phyloP scores from a whole-genome alignment of 2,329 filamentous ascomycete species.

The Claviceps humidiphila region DNA sequence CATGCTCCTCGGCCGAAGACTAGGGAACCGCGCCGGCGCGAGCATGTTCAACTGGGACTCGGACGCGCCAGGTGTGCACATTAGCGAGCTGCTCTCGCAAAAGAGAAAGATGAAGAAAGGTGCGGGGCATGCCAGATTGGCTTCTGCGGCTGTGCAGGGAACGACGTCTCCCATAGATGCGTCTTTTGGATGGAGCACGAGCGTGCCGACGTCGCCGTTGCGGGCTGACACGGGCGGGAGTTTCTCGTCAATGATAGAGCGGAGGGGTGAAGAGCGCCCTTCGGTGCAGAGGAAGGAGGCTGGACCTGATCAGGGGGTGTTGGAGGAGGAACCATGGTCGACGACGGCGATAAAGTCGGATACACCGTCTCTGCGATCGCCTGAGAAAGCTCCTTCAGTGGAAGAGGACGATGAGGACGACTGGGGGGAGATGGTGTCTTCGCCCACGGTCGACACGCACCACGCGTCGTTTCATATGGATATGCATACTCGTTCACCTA shows the following conservation, averaged over 20 bases:
- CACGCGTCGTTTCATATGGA: neutral
- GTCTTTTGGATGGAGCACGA: neutral
- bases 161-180: neutral
- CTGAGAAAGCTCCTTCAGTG: neutral
- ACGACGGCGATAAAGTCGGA: neutral
- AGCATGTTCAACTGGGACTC: constrained; percentile 51
- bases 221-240: neutral
- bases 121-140: constrained; percentile 7
- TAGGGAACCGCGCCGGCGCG: constrained; percentile 24
- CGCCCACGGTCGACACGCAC: constrained; percentile 11
- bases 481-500: neutral
- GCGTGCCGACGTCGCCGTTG: constrained; percentile 7
- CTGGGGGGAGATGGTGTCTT: constrained; percentile 47
- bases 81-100: constrained; percentile 24
- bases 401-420: constrained; percentile 37
- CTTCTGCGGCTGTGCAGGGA: constrained; percentile 8
- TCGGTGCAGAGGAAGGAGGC: neutral
- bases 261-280: neutral
- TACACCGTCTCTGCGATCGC: neutral
- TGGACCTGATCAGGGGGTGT: neutral
- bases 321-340: neutral
- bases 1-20: constrained; percentile 23
- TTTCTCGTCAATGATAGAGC: neutral
- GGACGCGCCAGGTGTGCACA: constrained; percentile 33
- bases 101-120: constrained; percentile 12